phyloP scores from a whole-genome alignment of 352 stramenopile genomes.

The Pythium scleroteichum region DNA sequence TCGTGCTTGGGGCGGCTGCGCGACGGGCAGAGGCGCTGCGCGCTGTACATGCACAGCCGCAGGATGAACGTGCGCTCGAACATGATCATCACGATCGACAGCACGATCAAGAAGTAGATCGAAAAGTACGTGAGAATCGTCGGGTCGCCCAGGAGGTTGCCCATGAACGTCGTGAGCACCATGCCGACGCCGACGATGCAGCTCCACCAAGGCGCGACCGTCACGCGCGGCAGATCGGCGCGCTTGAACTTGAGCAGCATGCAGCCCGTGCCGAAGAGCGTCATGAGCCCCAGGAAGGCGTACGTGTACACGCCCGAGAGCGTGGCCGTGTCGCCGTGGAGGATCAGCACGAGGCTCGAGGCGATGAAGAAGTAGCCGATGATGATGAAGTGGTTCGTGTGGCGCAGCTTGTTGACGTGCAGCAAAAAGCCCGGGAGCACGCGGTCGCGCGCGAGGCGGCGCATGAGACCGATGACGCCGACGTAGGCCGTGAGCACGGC shows the following conservation, averaged over 20 bases:
- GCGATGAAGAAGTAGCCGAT: conserved; percentile 89
- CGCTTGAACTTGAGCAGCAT: conserved; percentile 96
- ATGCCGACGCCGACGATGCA: conserved; percentile 78
- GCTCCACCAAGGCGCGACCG: conserved; percentile 89
- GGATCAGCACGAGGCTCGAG: conserved; percentile 88
- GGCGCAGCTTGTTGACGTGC: conserved; percentile 74
- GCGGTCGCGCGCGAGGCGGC: conserved; percentile 91
- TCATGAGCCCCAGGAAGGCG: conserved; percentile 95
- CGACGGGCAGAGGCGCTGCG: conserved; percentile 78
- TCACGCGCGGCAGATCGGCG: conserved; percentile 81
- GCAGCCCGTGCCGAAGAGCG: conserved; percentile 91
- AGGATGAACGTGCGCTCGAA: conserved; percentile 88
- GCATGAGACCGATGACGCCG: conserved; percentile 90
- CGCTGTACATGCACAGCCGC: conserved; percentile 77
- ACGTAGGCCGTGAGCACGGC: conserved; percentile 94
- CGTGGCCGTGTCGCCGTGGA: conserved; percentile 90
- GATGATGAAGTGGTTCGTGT: conserved; percentile 93
- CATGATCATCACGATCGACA: conserved; percentile 86
- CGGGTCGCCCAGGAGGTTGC: conserved; percentile 83
- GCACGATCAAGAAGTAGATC: conserved; percentile 85
- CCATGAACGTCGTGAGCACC: conserved; percentile 85
- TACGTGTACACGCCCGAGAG: conserved; percentile 95
- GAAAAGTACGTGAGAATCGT: conserved; percentile 89
- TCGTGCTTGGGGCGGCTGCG: conserved; percentile 32
- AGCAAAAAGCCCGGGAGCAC: conserved; percentile 83